These are phyloP conservation scores for Botryobasidium botryosum DNA, from an alignment of 768 basidiomycete genomes.

Conservation along the genomic window DNA sequence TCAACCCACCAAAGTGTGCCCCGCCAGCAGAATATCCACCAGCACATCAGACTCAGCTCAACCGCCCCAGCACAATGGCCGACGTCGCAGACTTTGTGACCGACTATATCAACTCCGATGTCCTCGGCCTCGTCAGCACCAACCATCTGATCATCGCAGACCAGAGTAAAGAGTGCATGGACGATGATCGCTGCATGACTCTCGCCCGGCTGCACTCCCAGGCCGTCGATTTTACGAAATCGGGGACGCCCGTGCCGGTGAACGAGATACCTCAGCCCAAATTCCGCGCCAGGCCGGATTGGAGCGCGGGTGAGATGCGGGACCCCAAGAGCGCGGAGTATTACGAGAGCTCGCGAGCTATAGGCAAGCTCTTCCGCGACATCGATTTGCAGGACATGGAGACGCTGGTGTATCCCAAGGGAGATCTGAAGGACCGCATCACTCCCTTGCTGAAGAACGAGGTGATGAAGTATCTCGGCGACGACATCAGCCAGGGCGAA, in stretches of 20 bases:
- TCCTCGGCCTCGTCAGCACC: slow-evolving; percentile 2
- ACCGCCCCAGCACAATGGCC: slow-evolving; percentile 8
- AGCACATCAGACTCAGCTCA: not conserved
- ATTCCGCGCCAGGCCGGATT: not conserved
- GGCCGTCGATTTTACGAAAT: slow-evolving; percentile 13
- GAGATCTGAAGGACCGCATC: no score
- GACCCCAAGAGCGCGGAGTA: not conserved
- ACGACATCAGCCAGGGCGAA: no score
- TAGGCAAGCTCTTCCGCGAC: slow-evolving; percentile 1
- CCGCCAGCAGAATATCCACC: slow-evolving; percentile 2
- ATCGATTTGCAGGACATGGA: not conserved
- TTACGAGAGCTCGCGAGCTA: not conserved
- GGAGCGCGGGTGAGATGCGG: slow-evolving; percentile 1
- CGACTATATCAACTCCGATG: slow-evolving; percentile 12
- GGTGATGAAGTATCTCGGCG: no score
- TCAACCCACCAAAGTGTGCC: slow-evolving; percentile 1
- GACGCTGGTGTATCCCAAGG: no score
- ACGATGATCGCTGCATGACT: slow-evolving; percentile 30
- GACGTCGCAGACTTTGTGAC: slow-evolving; percentile 14
- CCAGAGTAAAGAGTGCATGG: slow-evolving; percentile 27
- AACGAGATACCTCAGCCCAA: not conserved
- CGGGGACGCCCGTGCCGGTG: slow-evolving; percentile 11
- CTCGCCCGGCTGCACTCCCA: slow-evolving; percentile 34
- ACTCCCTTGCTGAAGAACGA: no score
- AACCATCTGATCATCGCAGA: slow-evolving; percentile 38